Evolutionary conservation across 2,329 filamentous ascomycete species (phyloP).

Genomic region (Ophiostoma himal-ulmi): DNA sequence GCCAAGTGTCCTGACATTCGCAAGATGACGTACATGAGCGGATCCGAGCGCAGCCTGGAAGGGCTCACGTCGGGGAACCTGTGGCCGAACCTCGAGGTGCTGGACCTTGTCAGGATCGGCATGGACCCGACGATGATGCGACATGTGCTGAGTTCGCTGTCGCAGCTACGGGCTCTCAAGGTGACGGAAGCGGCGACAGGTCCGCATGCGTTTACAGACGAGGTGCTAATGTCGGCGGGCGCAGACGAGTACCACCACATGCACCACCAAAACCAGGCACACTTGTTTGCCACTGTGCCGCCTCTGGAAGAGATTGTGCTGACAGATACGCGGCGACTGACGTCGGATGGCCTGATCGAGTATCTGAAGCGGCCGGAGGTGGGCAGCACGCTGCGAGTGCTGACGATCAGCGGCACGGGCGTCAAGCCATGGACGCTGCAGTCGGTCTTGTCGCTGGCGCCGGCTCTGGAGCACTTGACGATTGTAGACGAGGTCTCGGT

Average conservation of each 20-base stretch:
- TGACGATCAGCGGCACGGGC: constrained; percentile 68
- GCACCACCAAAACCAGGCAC: constrained; percentile 29
- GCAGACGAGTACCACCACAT: constrained; percentile 3
- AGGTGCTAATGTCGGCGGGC: constrained; percentile 54
- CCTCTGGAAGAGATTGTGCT: constrained; percentile 67
- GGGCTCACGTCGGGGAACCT: constrained; percentile 57
- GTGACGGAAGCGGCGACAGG: constrained; percentile 59
- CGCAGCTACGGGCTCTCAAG: constrained; percentile 65
- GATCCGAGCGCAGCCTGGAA: constrained; percentile 72
- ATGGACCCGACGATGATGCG: constrained; percentile 67
- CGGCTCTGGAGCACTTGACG: constrained; percentile 52
- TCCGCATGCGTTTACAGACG: constrained; percentile 57
- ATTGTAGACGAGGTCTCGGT: constrained; percentile 47
- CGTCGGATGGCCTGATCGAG: constrained; percentile 60
- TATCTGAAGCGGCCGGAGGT: constrained; percentile 61
- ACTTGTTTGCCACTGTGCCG: constrained; percentile 64
- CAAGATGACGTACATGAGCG: constrained; percentile 79
- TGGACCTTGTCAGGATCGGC: constrained; percentile 63
- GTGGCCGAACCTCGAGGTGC: constrained; percentile 66
- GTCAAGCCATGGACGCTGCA: constrained; percentile 59
- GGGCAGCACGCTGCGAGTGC: constrained; percentile 55
- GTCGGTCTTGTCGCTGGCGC: constrained; percentile 53
- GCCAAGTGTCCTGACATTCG: constrained; percentile 74
- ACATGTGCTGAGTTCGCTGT: constrained; percentile 62
- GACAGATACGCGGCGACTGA: constrained; percentile 65